These are phyloP conservation scores for Globisporangium nagaii DNA, from an alignment of 352 stramenopile species.

Conservation along the genomic window DNA sequence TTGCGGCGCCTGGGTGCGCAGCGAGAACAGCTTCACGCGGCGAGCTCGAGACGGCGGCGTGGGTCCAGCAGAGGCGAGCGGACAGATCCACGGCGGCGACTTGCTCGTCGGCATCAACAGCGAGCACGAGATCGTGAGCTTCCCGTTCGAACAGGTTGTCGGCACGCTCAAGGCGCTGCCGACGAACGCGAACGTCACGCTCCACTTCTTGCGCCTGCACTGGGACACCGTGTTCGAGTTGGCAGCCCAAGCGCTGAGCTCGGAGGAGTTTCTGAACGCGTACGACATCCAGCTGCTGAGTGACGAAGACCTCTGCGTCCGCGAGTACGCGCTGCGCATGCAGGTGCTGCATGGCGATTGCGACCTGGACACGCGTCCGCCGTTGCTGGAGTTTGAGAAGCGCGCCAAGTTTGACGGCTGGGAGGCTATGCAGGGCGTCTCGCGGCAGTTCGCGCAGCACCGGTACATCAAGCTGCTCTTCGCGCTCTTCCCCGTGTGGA, in stretches of 20 bases:
- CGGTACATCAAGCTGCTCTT: slow-evolving; percentile 82
- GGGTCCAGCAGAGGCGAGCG: slow-evolving; percentile 57
- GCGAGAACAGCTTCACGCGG: slow-evolving; percentile 64
- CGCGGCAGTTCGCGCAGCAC: slow-evolving; percentile 33
- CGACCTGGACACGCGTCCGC: slow-evolving; percentile 37
- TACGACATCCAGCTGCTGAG: slow-evolving; percentile 40
- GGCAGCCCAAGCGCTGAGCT: slow-evolving; percentile 39
- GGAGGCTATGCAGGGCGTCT: slow-evolving; percentile 54
- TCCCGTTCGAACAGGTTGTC: slow-evolving; percentile 72
- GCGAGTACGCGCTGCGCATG: slow-evolving; percentile 77
- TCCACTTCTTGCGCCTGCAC: slow-evolving; percentile 55
- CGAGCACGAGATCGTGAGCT: slow-evolving; percentile 41
- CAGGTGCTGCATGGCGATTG: slow-evolving; percentile 71
- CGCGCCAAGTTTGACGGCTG: slow-evolving; percentile 77
- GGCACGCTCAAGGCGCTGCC: slow-evolving; percentile 51
- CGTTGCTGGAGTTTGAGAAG: slow-evolving; percentile 63
- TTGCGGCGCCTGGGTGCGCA: slow-evolving; percentile 76
- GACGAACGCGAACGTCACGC: slow-evolving; percentile 27
- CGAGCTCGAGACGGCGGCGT: slow-evolving; percentile 32
- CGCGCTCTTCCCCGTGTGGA: slow-evolving; percentile 64
- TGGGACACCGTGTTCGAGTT: slow-evolving; percentile 57
- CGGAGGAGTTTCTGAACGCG: slow-evolving; percentile 35
- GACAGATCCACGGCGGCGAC: slow-evolving; percentile 55
- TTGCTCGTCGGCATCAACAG: slow-evolving; percentile 67
- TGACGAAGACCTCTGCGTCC: slow-evolving; percentile 66